Percentiles rank a stretch among this genome's conserved stretches.
Conservation (phyloP, 495 filamentous ascomycete species). For the Trichoderma reesei region DNA sequence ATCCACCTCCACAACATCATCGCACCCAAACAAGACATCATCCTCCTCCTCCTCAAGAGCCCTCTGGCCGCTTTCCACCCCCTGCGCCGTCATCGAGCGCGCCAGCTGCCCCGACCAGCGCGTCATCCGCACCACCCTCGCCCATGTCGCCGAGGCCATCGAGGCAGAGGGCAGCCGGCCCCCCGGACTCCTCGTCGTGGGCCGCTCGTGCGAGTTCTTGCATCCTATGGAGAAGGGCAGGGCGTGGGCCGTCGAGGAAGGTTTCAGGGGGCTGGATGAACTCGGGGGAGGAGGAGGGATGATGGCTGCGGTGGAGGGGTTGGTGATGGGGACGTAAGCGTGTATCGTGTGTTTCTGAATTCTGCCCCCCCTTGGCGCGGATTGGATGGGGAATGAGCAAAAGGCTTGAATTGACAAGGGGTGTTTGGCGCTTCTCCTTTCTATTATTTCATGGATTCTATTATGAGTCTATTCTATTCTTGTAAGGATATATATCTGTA, state of each 20-base stretch:
- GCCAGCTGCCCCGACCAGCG: conserved; percentile 91
- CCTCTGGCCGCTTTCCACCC: conserved; percentile 48
- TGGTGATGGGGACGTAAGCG: not conserved
- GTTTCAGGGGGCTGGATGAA: conserved; percentile 60
- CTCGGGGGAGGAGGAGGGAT: conserved; percentile 11
- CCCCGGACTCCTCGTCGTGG: conserved; percentile 84
- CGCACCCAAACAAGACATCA: conserved; percentile 9
- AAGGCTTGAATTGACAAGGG: too few relatives aligned
- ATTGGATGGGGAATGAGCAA: not conserved
- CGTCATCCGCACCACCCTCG: conserved; percentile 77
- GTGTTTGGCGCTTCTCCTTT: too few relatives aligned
- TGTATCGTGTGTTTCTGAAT: too few relatives aligned
- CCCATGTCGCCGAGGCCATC: conserved; percentile 68
- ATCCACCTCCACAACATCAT: conserved; percentile 16
- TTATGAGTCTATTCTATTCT: too few relatives aligned
- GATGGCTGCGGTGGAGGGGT: not conserved
- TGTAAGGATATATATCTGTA: too few relatives aligned
- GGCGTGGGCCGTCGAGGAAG: conserved; percentile 85
- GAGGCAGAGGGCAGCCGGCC: conserved; percentile 85
- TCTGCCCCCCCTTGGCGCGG: too few relatives aligned
- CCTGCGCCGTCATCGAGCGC: conserved; percentile 89
- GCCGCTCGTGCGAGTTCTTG: conserved; percentile 71
- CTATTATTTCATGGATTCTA: too few relatives aligned
- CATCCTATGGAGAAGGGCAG: conserved; percentile 39
- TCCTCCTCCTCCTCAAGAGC: not conserved